Evolutionary conservation across 2,329 filamentous ascomycete species (phyloP), one percentile per base, ranked within the genome.

Genomic region (Pestalotiopsis sp.): DNA sequence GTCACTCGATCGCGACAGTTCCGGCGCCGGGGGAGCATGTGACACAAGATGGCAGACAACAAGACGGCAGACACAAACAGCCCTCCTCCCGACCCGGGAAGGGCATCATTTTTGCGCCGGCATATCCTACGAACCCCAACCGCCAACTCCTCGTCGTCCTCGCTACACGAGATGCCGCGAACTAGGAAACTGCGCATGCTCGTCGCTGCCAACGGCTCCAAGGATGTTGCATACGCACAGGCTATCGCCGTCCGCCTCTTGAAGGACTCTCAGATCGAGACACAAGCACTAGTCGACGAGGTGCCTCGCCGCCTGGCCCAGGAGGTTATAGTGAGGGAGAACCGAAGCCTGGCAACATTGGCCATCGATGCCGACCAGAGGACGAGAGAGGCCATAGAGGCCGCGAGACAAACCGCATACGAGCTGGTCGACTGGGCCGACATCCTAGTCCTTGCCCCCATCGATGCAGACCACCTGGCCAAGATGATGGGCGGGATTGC

Each of bases 371-470:
- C 76, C 3, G 83, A 84, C 66, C 75, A 76, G 70, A 75, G 74
- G 52, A 76, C 76, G 6, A 73, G 71, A 65, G 75, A 77, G 64
- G 86, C 86, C 31, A 81, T 87, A 73, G 87, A 90, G 71, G 84
- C 83, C 63, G 86, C 84, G 68, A 82, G 81, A 70, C 81, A 81
- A 76, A 86, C 85, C 71, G 89, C 85, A 3, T 88, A 84, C 72
- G 91, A 93, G 72, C 81, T 97, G 69, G 93, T 94, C 72, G 88
- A 93, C 70, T 98, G 95, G 95, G 93, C 95, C 5, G 93, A 97
- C 79, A 82, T 97, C 72, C 85, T 97, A 69, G 90, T 97, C 39
- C 88, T 97, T 67, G 92, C 92, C 6, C 94, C 95, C 3, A 91
- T 97, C 63, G 92, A 96, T 78, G 93, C 94, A 7, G 92, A 96